These are phyloP conservation scores for Cryptococcus depauperatus DNA, from an alignment of 1,284 basidiomycete species.

Conservation along the genomic window DNA sequence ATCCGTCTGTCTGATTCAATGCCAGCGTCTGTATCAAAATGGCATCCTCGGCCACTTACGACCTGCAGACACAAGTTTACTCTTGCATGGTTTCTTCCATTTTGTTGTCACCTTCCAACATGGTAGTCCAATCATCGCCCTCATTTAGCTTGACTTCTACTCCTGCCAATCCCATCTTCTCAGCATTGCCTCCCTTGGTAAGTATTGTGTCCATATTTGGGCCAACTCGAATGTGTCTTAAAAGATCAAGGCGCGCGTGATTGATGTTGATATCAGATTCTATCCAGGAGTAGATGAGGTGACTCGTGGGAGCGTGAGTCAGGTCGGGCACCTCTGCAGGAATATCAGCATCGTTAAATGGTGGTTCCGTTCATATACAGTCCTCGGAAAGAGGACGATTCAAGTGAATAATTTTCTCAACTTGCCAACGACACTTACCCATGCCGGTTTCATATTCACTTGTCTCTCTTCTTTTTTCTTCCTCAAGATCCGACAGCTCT, in stretches of 20 bases:
- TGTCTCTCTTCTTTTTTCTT: constrained; percentile 57
- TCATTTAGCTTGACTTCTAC: constrained; percentile 15
- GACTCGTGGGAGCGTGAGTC: constrained; percentile 62
- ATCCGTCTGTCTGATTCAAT: no score
- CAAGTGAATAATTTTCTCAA: not conserved
- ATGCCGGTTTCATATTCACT: constrained; percentile 74
- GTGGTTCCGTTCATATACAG: not conserved
- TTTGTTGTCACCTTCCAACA: constrained; percentile 1
- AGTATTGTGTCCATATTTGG: constrained; percentile 21
- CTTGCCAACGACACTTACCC: constrained; percentile 51
- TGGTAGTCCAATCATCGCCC: constrained; percentile 26
- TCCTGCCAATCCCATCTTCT: constrained; percentile 29
- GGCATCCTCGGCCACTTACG: no score
- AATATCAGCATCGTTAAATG: constrained; percentile 3
- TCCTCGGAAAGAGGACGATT: constrained; percentile 6
- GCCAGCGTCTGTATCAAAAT: no score
- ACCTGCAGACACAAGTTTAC: not conserved
- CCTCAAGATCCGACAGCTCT: constrained; percentile 64
- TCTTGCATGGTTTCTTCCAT: not conserved
- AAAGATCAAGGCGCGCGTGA: constrained; percentile 61
- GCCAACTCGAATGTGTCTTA: constrained; percentile 34
- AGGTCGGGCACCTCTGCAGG: constrained; percentile 71
- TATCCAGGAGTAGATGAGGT: constrained; percentile 68
- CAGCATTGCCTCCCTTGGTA: constrained; percentile 21
- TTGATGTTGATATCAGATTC: constrained; percentile 51